Evolutionary conservation across 176 grass and related monocot species (phyloP), one percentile per base, ranked within the genome.

Genomic region (Metroxylon sagu): DNA sequence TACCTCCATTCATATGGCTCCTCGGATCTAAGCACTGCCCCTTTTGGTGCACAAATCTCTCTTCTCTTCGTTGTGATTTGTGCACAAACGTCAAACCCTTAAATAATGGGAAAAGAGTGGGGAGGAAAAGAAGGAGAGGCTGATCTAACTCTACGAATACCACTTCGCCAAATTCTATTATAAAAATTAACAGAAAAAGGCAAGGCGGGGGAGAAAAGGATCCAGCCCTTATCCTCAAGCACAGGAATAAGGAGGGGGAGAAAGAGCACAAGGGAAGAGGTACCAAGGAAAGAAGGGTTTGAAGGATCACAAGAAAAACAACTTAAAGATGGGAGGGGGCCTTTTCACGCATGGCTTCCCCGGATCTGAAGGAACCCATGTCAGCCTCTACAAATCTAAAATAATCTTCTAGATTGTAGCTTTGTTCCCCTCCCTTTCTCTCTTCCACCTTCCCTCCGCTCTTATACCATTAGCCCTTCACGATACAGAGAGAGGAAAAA

Each of bases 341-440:
- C 58, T 35, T 60, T 60, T 60, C 28, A 23, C 16, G 3, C 27
- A 14, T 30, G 58, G 29, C 35, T 60, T 39, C 28, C 58, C 28
- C 10, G 58, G 58, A 60, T 60, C 58, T 39, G 58, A 60, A 60
- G 58, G 15, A 60, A 60, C 29, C 58, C 26, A n/a, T 39, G 28
- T 60, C 58, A 35, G 30, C 28, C 58, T 60, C 58, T 31, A 60
- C 25, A 35, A n/a, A 60, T 3, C 58, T 29, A 35, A 8, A 18
- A 17, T 16, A 60, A 60, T 21, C 23, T 23, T 56, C 23, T 4
- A 12, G 19, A 56, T 23, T 3, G 5, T 7, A 29, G 27, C 12
- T 3, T 26, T 21, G 3, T 19, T 19, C n/a, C 53, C 21, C 53
- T 6, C 21, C 35, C 35, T 10, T 54, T 55, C 53, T 55, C 21